Evolutionary conservation across 352 stramenopile species (phyloP).

Genomic region (Globisporangium spiculum): DNA sequence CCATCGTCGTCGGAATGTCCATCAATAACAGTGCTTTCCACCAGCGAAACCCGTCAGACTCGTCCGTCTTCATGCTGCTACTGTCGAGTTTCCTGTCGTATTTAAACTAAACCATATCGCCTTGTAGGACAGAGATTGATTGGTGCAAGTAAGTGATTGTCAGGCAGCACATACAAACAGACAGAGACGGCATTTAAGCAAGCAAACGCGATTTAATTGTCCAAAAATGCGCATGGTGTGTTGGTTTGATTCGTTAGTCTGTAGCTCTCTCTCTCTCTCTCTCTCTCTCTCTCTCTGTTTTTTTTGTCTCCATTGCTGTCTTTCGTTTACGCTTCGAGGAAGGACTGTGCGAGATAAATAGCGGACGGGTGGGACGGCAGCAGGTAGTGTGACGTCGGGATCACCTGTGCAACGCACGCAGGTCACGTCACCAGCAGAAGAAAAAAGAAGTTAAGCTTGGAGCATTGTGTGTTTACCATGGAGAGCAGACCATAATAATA

Average conservation of each 20-base stretch:
- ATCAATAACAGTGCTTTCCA: background rate
- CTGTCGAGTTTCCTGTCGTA: background rate
- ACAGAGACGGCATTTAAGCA: background rate
- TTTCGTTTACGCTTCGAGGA: conserved; percentile 40
- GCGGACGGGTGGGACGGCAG: conserved; percentile 51
- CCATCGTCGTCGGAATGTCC: background rate
- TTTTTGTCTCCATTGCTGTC: background rate
- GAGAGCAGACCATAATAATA: background rate
- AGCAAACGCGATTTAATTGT: background rate
- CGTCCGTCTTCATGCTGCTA: background rate
- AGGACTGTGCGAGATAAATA: conserved; percentile 43
- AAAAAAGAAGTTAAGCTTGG: background rate
- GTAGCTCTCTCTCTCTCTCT: background rate
- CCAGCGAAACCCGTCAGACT: background rate
- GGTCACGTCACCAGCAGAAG: background rate
- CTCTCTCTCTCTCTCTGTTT: background rate
- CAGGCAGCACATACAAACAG: background rate
- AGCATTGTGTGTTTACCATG: background rate
- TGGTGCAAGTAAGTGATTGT: background rate
- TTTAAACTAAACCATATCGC: background rate
- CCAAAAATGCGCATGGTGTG: conserved; percentile 22
- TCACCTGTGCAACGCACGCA: conserved; percentile 26
- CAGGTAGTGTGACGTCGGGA: conserved; percentile 52
- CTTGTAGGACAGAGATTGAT: background rate
- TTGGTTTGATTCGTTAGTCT: background rate